Base-by-base conservation (phyloP, 805 yeast genomes). In the Clavispora phyllophila region DNA sequence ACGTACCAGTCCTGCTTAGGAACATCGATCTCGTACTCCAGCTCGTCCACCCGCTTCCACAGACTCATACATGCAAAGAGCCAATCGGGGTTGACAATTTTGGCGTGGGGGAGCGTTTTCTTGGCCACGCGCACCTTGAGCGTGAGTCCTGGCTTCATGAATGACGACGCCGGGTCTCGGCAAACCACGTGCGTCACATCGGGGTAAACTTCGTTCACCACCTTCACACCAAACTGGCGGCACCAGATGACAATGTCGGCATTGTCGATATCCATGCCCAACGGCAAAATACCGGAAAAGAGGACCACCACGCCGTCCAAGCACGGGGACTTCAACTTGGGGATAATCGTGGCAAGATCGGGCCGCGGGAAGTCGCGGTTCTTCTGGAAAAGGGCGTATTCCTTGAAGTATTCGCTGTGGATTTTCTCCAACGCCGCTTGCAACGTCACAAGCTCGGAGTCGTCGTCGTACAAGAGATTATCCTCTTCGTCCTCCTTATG, bases 191-290 rank as follows among this genome's bases (percentile, higher is more conserved):
- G 99, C 0, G 98, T 93, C 3, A 95, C 90, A 5, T 53, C 51
- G 14, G 79, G 78, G 36, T 76, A 72, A 19, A 85, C 81, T 44
- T 87, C 89, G 3, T 81, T 70, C 1, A 84, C 84, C 7, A 91
- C 89, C 2, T 71, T 71, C 0, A 96, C 97, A 1, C 99, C 99
- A 71, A 91, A 91, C 42, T 90, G 87, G 39, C 78, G 76, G 10
- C 91, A 86, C 97, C 98, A 91, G 18, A 83, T 79, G 1, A 90
- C 96, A 35, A 93, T 86, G 58, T 88, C 96, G 4, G 95, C 93
- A 26, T 73, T 66, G 40, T 84, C 82, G 14, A 86, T 65, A 42
- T 79, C 75, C 10, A 82, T 72, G 1, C 93, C 93, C n/a, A 87
- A 58, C 1, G 97, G 97, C 18, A 93, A 74, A n/a, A 91, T 73